Evolutionary conservation across 2,329 filamentous ascomycete species (phyloP), one percentile per base, ranked within the genome.

Genomic region (Alternaria ventricosa): DNA sequence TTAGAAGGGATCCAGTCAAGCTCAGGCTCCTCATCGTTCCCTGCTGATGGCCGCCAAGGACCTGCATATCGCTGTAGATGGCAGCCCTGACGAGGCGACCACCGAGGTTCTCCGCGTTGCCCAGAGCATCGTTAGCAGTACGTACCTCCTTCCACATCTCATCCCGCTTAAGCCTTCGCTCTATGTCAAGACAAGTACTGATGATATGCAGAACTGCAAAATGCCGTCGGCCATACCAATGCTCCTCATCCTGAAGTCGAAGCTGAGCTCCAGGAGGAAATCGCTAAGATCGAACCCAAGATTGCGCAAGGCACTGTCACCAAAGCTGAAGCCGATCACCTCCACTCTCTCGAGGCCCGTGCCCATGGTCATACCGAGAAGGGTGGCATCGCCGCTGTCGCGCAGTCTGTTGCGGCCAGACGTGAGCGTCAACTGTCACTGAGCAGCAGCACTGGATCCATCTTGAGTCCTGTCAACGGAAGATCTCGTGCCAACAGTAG

Each of bases 331-430:
- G 81, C 81, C 28, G 73, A 79, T 55, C 75, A 76, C 51, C 75
- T 83, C 25, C 80, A 82, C 61, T 81, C 79, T 27, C 79, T 81
- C 50, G 81, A 83, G 65, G 76, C 78, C 57, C 78, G 80, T 33
- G 78, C 73, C 47, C 70, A 77, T 44, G 76, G 75, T 6, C 72
- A 76, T 47, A 77, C 75, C 4, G 75, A 78, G 65, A 77, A 75
- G 53, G 76, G 75, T 2, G 74, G 80, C 23, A 67, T 82, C 45
- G 76, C 78, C 22, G 76, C 81, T 22, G 70, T 75, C 15, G 81
- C 82, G 12, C 78, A 82, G 71, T 77, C 77, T n/a, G 71, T 82
- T 9, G 79, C 72, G 23, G 72, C 80, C 11, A 78, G 69, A 53
- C 66, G 71, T 61, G 72, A 74, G 54, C 65, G 69, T 18, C 55